These are phyloP conservation scores for Sparassis latifolia DNA, from an alignment of 1,284 basidiomycete genomes.

Conservation along the genomic window DNA sequence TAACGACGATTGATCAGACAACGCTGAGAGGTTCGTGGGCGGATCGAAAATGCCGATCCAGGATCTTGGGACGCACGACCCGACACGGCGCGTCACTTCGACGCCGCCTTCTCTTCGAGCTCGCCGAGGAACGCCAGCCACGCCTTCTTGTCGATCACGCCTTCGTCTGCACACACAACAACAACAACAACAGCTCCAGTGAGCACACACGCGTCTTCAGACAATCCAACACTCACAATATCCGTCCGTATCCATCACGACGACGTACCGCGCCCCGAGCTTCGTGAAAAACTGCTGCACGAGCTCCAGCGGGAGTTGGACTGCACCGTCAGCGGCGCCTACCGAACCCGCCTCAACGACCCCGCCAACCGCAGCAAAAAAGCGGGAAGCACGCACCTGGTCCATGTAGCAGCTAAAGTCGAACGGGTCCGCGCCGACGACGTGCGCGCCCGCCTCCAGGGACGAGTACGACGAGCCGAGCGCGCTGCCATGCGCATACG, in stretches of 20 bases:
- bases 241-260: constrained; percentile 80
- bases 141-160: constrained; percentile 88
- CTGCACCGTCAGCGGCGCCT: constrained; percentile 82
- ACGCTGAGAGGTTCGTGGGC: no score
- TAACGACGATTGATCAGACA: no score
- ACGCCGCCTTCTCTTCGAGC: constrained; percentile 45
- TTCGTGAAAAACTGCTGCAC: constrained; percentile 91
- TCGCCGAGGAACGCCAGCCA: constrained; percentile 82
- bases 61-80: no score
- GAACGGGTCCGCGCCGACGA: constrained; percentile 51
- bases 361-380: constrained; percentile 5
- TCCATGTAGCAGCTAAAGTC: constrained; percentile 91
- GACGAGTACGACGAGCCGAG: constrained; percentile 58
- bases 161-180: constrained; percentile 54
- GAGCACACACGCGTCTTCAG: not conserved
- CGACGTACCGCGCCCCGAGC: constrained; percentile 84
- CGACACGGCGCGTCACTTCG: not conserved
- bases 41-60: no score
- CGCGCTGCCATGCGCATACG: constrained; percentile 33
- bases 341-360: not conserved
- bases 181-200: not conserved
- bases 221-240: constrained; percentile 52
- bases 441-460: constrained; percentile 33
- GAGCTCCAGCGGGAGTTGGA: constrained; percentile 84
- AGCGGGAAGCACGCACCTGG: constrained; percentile 42